Evolutionary conservation across 768 basidiomycete species (phyloP), one percentile per base, ranked within the genome.

Genomic region (Pleurotus salmoneostramineus): DNA sequence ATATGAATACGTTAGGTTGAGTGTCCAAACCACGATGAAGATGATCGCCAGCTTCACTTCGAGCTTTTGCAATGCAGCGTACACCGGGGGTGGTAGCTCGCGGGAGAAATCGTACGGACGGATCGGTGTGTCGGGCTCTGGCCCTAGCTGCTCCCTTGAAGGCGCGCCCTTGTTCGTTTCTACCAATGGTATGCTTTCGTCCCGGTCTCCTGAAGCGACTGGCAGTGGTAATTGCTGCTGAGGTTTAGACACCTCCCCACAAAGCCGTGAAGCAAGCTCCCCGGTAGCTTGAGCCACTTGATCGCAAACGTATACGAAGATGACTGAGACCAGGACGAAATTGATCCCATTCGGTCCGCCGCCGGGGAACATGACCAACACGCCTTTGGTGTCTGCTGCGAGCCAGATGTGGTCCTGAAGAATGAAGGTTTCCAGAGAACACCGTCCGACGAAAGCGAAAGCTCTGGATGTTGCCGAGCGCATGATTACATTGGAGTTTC

Each of bases 401-500:
- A 94, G 77, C 91, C 91, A 94, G 45, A 91, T 73, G 64, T 92
- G 93, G 69, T 87, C 95, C 67, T 96, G 93, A 58, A 95, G 82
- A 66, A 95, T 89, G 69, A 95, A 97, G 0, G 93, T 89, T 72
- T 97, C 94, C 56, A 96, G 79, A 4, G 93, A 95, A 71, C 91
- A 94, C 67, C 77, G 84, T 42, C 94, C 94, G 52, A 95, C 78
- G 72, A 91, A 93, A 27, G 84, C 84, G 73, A 94, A 95, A 32
- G 83, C 71, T 11, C 74, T 77, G 8, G 87, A 90, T 17, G 83
- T 83, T 37, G 77, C 79, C 2, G 89, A 89, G 42, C 94, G 87
- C 45, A 95, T 74, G 51, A 82, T 73, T 2, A 79, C 73, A 46
- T 75, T 93, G 15, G 91, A 83, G 63, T 94, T 94, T 61, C 94